phyloP scores from a whole-genome alignment of 1,284 basidiomycete species.

The Ganoderma meredithae region DNA sequence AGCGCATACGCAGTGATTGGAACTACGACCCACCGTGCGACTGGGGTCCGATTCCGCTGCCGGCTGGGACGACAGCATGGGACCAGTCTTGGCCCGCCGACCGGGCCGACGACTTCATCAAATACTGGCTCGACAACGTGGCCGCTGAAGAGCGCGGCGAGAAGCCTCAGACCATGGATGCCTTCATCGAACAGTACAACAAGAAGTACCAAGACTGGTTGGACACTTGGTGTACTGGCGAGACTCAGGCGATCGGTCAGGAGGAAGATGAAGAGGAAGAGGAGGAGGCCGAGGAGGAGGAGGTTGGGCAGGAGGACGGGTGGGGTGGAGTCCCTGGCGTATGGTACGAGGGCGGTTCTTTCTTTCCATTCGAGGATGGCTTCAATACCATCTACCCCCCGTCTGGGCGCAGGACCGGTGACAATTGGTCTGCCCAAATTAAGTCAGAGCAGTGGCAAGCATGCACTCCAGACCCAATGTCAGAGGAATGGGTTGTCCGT shows the following conservation, averaged over 20 bases:
- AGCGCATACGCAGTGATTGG: conserved; percentile 18
- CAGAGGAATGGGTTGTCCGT: neutral
- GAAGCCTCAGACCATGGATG: conserved; percentile 54
- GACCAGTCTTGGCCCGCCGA: conserved; percentile 62
- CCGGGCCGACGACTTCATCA: conserved; percentile 43
- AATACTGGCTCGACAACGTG: conserved; percentile 62
- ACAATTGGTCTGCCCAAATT: neutral
- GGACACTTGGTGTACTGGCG: conserved; percentile 31
- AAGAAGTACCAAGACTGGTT: conserved; percentile 30
- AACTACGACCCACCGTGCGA: conserved; percentile 15
- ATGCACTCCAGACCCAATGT: neutral
- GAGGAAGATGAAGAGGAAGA: conserved; percentile 13
- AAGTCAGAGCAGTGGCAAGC: conserved; percentile 3
- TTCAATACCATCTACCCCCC: neutral
- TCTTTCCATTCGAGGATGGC: conserved; percentile 19
- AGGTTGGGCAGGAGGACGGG: conserved; percentile 11
- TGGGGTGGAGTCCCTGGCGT: conserved; percentile 19
- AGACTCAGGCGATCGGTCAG: conserved; percentile 15
- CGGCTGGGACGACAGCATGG: conserved; percentile 50
- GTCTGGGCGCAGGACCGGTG: neutral
- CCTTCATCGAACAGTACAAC: conserved; percentile 52
- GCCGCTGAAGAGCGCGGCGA: conserved; percentile 59
- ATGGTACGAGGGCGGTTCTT: conserved; percentile 24
- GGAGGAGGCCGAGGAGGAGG: conserved; percentile 10
- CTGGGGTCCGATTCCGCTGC: conserved; percentile 39